These are phyloP conservation scores for Paramecium tetraurelia DNA, from an alignment of 73 alveolate species.

Conservation along the genomic window DNA sequence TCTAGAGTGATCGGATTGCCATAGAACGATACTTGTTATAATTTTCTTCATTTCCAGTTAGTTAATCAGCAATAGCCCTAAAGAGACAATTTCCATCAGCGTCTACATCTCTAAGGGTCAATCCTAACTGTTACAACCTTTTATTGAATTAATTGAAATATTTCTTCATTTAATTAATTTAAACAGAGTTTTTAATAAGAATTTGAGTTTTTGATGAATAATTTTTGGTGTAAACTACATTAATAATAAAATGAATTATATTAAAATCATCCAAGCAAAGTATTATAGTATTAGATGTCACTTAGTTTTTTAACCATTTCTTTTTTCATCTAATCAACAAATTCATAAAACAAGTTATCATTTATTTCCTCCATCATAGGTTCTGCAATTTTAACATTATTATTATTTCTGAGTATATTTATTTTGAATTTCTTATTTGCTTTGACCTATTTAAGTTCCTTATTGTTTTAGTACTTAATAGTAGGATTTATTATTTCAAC, in stretches of 20 bases:
- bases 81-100: conserved; percentile 92
- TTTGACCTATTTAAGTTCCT: background rate
- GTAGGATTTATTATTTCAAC: background rate
- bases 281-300: background rate
- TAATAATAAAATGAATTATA: background rate
- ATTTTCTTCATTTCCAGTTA: conserved; percentile 80
- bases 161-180: background rate
- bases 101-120: conserved; percentile 71
- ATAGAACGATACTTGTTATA: conserved; percentile 67
- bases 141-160: background rate
- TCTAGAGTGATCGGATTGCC: conserved; percentile 69
- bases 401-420: background rate
- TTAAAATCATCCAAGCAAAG: background rate
- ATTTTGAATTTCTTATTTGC: background rate
- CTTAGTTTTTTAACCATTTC: conserved; percentile 1
- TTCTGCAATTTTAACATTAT: background rate
- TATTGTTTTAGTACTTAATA: background rate
- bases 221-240: background rate
- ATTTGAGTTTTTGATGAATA: background rate
- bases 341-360: background rate
- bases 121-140: conserved; percentile 41
- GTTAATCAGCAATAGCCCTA: conserved; percentile 82
- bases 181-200: background rate
- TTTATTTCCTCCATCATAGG: background rate
- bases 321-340: background rate